A percentile compares a stretch with the other conserved stretches of the same genome.
Conservation (phyloP, 495 filamentous ascomycete species). For the Chaetomidium leptoderma region DNA sequence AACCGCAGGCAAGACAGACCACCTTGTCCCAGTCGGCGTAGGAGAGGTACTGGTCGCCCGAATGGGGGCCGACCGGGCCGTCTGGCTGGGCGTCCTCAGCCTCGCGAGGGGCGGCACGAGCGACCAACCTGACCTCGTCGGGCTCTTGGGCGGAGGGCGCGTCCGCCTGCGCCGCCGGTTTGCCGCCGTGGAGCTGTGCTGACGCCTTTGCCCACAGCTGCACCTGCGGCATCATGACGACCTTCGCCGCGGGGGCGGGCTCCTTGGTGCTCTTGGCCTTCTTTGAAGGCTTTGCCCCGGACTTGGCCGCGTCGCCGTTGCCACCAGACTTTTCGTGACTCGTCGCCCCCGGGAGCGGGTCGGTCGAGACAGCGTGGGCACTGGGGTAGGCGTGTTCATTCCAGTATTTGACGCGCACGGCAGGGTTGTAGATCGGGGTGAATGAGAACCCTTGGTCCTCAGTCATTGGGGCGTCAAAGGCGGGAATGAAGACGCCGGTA, state of each 20-base stretch:
- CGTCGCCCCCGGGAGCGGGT: conserved; percentile 32
- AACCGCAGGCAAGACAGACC: conserved; percentile 33
- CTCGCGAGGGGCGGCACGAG: conserved; percentile 1
- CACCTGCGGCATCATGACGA: conserved; percentile 60
- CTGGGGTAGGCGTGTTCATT: conserved; percentile 73
- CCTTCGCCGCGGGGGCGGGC: conserved; percentile 42
- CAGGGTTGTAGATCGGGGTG: conserved; percentile 63
- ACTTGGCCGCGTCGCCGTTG: conserved; percentile 27
- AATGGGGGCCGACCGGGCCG: conserved; percentile 22
- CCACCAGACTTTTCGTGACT: conserved; percentile 34
- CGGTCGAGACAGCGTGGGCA: conserved; percentile 57
- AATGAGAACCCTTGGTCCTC: conserved; percentile 64
- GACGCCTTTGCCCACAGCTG: conserved; percentile 87
- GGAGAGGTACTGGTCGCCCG: conserved; percentile 28
- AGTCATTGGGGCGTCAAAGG: conserved; percentile 47
- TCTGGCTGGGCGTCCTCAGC: conserved; percentile 21
- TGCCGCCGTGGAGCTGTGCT: conserved; percentile 70
- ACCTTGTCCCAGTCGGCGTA: conserved; percentile 36
- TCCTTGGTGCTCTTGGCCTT: conserved; percentile 61
- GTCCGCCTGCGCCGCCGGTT: conserved; percentile 11
- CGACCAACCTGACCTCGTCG: conserved; percentile 5
- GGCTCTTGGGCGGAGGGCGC: conserved; percentile 17
- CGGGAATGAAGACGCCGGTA: conserved; percentile 82
- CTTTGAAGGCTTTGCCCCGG: conserved; percentile 36
- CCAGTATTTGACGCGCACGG: conserved; percentile 75